phyloP scores from a whole-genome alignment of 441 rosid genomes.

The Metrosideros polymorpha region DNA sequence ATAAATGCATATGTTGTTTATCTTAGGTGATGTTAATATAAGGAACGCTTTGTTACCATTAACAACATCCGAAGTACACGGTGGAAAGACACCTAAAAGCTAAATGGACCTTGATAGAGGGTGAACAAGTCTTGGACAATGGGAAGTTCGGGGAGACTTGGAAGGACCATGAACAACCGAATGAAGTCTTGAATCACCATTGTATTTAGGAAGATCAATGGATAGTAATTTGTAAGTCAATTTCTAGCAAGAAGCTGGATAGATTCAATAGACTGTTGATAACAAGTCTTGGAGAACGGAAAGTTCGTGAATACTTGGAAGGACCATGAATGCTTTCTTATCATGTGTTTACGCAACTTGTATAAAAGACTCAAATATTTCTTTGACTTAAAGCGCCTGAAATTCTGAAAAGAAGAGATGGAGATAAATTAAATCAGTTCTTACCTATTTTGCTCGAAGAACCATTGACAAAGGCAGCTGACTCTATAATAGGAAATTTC shows the following conservation, averaged over 20 bases:
- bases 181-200: not conserved
- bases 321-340: not conserved
- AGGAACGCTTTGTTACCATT: not conserved
- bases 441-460: not conserved
- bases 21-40: not conserved
- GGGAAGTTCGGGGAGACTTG: not conserved
- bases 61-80: not conserved
- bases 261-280: too few relatives aligned
- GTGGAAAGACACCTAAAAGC: not conserved
- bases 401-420: not conserved
- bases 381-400: not conserved
- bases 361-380: not conserved
- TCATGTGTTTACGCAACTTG: not conserved
- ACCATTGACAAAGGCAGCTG: too few relatives aligned
- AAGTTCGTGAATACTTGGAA: too few relatives aligned
- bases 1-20: not conserved
- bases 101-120: not conserved
- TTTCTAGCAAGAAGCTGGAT: too few relatives aligned
- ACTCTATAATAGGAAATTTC: too few relatives aligned
- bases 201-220: not conserved
- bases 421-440: not conserved
- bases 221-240: accelerated
- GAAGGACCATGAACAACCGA: not conserved
- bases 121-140: not conserved
- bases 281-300: too few relatives aligned